Conservation (phyloP, 345 rosid species). For the Eucalyptus rudis region DNA sequence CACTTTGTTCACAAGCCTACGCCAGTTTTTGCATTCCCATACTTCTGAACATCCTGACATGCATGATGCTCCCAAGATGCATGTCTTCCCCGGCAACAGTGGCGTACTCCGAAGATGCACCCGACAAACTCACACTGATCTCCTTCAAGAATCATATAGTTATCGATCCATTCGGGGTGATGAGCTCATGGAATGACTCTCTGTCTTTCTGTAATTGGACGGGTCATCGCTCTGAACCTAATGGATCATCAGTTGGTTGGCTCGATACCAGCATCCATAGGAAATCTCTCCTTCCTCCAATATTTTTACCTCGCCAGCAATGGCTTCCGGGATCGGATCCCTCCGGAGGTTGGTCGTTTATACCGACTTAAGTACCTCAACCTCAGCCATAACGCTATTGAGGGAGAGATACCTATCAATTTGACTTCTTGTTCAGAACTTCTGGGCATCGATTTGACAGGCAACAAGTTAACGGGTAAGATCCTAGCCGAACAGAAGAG, state of each 20-base stretch:
- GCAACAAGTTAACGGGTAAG: neutral
- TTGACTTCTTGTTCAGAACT: neutral
- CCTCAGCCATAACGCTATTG: neutral
- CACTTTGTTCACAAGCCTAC: neutral
- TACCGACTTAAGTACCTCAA: neutral
- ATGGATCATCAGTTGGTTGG: neutral
- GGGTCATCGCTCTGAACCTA: neutral
- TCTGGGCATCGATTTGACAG: neutral
- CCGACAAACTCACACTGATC: neutral
- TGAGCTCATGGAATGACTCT: slow-evolving; percentile 1
- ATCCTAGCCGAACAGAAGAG: neutral
- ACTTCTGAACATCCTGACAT: neutral
- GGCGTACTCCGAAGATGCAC: neutral
- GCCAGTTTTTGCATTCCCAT: neutral
- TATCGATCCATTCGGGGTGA: neutral
- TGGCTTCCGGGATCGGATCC: neutral
- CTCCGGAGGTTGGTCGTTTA: neutral
- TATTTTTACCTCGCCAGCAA: neutral
- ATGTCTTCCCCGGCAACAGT: neutral
- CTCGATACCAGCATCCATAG: neutral
- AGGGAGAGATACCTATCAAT: neutral
- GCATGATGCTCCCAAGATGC: neutral
- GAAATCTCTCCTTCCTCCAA: slow-evolving; percentile 7
- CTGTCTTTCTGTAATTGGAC: neutral
- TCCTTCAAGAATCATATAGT: neutral